Base-by-base conservation (phyloP, 2,329 filamentous ascomycete species). In the Dactylonectria estremocensis region DNA sequence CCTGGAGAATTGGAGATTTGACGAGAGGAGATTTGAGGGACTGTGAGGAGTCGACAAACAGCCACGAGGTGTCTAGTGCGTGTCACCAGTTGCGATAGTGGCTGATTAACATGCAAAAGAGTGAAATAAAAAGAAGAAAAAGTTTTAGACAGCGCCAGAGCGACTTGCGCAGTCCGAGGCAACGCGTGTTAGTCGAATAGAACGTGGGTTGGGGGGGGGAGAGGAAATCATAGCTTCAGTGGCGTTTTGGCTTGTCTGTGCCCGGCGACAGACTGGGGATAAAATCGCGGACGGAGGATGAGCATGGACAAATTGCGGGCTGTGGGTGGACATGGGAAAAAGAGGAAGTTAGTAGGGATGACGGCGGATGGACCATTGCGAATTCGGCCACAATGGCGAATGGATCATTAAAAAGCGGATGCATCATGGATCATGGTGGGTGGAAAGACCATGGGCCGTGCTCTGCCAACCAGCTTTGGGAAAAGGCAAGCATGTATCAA, bases 11-110 rank as follows among this genome's bases (percentile, higher is more conserved):
- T 61, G 52, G 64, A 66, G 64, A 66, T 66, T 66, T 66, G 52
- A 28, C 14, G 28, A 28, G 24, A 28, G 14, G 16, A 33, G 24
- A 28, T 28, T 28, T 52, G 16, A 16, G 50, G 37, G 50, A 14
- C 16, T 40, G 37, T 5, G 13, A 20, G 64, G 64, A 61, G 20
- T 52, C 57, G 64, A 61, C 8, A 20, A 18, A 66, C 56, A 66
- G 64, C 52, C 64, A 57, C 53, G 52, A 56, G 24, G 35, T 37
- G 52, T 22, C 18, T 66, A 66, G 64, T 66, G 58, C 37, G 64
- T 66, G 52, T 58, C 64, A 66, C 64, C 57, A 66, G 57, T 52
- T 24, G 64, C 57, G 11, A 53, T 60, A 48, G 64, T 61, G 58
- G 58, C 64, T 57, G 56, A 28, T 7, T 35, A 57, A 43, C 46